These are phyloP conservation scores for Spergularia marina DNA, from an alignment of 148 eudicot genomes.

Conservation along the genomic window DNA sequence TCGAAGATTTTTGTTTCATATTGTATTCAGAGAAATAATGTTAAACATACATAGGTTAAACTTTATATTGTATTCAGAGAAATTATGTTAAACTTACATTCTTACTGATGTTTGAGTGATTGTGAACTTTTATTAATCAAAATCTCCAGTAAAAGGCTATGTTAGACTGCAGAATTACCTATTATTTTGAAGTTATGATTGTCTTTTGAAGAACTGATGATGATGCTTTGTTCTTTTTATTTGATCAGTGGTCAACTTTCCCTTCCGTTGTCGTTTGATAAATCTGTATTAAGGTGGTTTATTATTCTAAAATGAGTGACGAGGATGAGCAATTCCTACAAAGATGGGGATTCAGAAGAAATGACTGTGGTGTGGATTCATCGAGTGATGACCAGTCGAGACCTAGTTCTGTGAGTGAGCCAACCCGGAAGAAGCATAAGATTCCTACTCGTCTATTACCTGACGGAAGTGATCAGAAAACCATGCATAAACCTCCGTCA, in stretches of 20 bases:
- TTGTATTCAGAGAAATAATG: neutral
- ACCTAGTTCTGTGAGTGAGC: conserved; percentile 36
- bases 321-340: conserved; percentile 49
- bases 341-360: conserved; percentile 57
- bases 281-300: neutral
- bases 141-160: neutral
- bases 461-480: conserved; percentile 27
- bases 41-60: no score
- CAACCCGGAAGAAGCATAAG: conserved; percentile 35
- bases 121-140: neutral
- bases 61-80: neutral
- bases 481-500: conserved; percentile 17
- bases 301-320: conserved; percentile 39
- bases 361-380: conserved; percentile 46
- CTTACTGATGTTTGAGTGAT: neutral
- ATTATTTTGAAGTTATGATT: neutral
- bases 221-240: neutral
- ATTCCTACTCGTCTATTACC: conserved; percentile 23
- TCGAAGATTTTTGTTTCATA: neutral
- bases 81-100: neutral
- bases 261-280: no score
- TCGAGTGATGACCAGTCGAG: conserved; percentile 46
- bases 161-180: neutral
- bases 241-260: neutral
- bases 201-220: neutral